These are phyloP conservation scores for Limonium bicolor DNA, from an alignment of 148 eudicot species.

Conservation along the genomic window DNA sequence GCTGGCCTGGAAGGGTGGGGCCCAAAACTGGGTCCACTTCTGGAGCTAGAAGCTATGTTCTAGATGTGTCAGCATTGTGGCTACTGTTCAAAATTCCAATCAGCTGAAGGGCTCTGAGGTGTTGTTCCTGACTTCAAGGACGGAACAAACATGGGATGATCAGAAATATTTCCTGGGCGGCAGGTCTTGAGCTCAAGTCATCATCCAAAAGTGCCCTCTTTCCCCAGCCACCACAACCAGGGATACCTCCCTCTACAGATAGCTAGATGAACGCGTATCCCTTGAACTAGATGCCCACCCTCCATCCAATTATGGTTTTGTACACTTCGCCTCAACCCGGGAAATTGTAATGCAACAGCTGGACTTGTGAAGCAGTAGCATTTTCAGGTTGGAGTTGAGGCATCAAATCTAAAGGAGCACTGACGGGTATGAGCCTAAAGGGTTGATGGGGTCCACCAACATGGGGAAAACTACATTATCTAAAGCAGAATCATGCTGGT, in stretches of 20 bases:
- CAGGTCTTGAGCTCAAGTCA: conserved; percentile 24
- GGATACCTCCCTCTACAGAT: conserved; percentile 22
- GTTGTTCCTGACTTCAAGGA: conserved; percentile 29
- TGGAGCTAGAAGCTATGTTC: conserved; percentile 40
- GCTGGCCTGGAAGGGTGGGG: conserved; percentile 20
- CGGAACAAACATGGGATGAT: conserved; percentile 44
- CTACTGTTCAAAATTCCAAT: conserved; percentile 35
- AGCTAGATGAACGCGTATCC: conserved; percentile 22
- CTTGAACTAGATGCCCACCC: conserved; percentile 29
- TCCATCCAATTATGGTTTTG: conserved; percentile 57
- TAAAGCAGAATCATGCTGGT: conserved; percentile 23
- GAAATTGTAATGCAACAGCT: conserved; percentile 17
- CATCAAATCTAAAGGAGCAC: conserved; percentile 31
- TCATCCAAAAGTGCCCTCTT: conserved; percentile 16
- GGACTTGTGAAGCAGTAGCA: conserved; percentile 17
- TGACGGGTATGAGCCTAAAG: conserved; percentile 24
- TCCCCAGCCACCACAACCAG: too few species aligned
- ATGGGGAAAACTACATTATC: conserved; percentile 15
- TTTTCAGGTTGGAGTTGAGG: conserved; percentile 19
- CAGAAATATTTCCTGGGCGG: conserved; percentile 37
- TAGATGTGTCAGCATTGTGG: conserved; percentile 14
- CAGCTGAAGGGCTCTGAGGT: conserved; percentile 26
- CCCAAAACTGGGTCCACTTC: conserved; percentile 21
- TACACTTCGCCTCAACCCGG: conserved; percentile 28
- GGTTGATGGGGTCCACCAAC: conserved; percentile 23